Evolutionary conservation across 202 grass and related monocot species (phyloP).

Genomic region (Bolboschoenoplectus hybrid): DNA sequence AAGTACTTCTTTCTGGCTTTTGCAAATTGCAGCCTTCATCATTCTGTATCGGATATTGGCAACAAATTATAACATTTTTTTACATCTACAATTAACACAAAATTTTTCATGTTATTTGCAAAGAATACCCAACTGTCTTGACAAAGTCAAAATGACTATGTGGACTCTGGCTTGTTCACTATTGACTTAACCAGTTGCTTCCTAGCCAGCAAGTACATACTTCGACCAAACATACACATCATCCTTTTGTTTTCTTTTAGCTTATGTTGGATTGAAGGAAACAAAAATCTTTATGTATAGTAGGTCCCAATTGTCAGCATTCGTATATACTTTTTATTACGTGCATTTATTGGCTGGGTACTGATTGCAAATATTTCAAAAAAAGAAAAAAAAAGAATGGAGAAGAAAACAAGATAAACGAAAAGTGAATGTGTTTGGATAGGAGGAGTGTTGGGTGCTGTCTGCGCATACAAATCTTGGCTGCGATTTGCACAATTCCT

Average conservation of each 20-base stretch:
- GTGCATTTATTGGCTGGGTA: neutral
- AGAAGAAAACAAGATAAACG: neutral
- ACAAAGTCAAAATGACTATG: neutral
- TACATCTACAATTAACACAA: neutral
- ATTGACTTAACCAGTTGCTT: neutral
- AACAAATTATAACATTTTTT: neutral
- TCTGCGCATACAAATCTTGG: neutral
- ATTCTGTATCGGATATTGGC: neutral
- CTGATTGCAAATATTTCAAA: neutral
- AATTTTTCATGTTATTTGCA: neutral
- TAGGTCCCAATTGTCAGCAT: neutral
- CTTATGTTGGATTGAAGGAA: constrained; percentile 16
- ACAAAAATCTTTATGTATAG: neutral
- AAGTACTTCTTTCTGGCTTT: neutral
- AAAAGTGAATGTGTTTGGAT: neutral
- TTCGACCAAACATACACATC: neutral
- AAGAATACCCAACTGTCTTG: neutral
- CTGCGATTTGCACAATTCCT: constrained; percentile 7
- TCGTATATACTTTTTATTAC: neutral
- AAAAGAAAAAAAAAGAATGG: neutral
- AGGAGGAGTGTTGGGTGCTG: neutral
- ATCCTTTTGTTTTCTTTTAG: constrained; percentile 22
- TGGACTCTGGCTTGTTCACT: neutral
- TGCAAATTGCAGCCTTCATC: neutral
- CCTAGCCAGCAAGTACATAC: neutral